Evolutionary conservation across 352 stramenopile species (phyloP).

Genomic region (Elongisporangium senticosum): DNA sequence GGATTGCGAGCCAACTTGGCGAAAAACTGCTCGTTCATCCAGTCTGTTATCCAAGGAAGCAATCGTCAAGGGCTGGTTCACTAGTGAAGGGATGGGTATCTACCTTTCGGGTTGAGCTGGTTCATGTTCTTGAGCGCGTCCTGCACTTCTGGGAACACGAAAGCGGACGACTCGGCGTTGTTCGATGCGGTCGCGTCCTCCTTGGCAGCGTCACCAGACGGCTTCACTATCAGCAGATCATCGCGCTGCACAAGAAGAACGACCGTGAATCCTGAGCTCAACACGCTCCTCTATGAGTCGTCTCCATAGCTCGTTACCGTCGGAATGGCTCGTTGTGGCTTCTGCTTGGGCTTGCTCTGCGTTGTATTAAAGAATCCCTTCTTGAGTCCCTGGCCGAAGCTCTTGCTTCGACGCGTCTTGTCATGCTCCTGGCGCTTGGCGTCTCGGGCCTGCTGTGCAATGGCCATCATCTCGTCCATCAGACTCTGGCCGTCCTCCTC

Average conservation of each 20-base stretch:
- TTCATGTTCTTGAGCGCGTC: slow-evolving; percentile 50
- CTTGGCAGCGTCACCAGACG: neutral
- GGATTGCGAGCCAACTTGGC: slow-evolving; percentile 57
- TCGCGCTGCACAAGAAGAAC: slow-evolving; percentile 21
- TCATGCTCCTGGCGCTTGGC: slow-evolving; percentile 39
- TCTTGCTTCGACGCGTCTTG: slow-evolving; percentile 31
- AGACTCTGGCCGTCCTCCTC: slow-evolving; percentile 25
- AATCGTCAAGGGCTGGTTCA: too few relatives aligned
- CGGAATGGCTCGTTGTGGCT: slow-evolving; percentile 7
- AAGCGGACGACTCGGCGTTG: slow-evolving; percentile 10
- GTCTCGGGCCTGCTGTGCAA: slow-evolving; percentile 47
- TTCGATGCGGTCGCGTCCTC: slow-evolving; percentile 11
- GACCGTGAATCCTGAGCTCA: slow-evolving; percentile 3
- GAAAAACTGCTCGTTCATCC: slow-evolving; percentile 71
- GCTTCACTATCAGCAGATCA: slow-evolving; percentile 31
- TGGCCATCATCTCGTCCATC: slow-evolving; percentile 74
- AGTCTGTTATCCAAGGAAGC: slow-evolving; percentile 25
- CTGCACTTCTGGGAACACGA: slow-evolving; percentile 78
- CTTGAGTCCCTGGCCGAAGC: slow-evolving; percentile 61
- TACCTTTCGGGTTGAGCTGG: slow-evolving; percentile 62
- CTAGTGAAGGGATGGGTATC: too few relatives aligned
- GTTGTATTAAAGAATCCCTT: slow-evolving; percentile 61
- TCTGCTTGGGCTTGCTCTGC: slow-evolving; percentile 9
- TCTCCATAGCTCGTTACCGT: slow-evolving; percentile 4
- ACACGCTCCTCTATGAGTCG: neutral